These are phyloP conservation scores for Tulasnella sp. DNA, from an alignment of 768 basidiomycete genomes.

Conservation along the genomic window DNA sequence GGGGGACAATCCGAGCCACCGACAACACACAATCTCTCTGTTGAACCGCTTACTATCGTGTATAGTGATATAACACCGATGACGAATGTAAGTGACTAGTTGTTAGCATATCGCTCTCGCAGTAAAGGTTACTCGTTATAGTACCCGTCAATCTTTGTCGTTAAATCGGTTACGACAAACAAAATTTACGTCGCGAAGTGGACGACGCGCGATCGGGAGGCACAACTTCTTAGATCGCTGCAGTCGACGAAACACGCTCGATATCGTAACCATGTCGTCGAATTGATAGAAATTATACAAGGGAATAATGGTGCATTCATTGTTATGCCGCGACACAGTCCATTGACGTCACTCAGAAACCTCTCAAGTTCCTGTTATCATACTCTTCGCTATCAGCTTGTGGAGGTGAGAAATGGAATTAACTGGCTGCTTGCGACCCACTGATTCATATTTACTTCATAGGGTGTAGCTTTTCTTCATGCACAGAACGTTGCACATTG, in stretches of 20 bases:
- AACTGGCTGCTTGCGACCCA: neutral
- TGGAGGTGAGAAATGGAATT: neutral
- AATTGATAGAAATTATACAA: neutral
- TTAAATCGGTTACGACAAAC: neutral
- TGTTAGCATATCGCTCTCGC: neutral
- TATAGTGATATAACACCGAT: neutral
- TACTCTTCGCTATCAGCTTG: neutral
- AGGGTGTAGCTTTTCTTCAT: neutral
- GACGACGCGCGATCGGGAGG: neutral
- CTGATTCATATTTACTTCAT: neutral
- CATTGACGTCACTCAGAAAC: neutral
- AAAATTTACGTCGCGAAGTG: neutral
- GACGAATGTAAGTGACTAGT: neutral
- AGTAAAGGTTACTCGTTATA: neutral
- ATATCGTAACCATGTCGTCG: neutral
- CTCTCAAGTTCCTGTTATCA: neutral
- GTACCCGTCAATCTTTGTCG: neutral
- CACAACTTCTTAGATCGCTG: neutral
- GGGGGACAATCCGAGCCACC: neutral
- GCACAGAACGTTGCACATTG: neutral
- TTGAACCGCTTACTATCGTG: neutral
- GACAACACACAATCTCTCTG: neutral
- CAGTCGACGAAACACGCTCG: neutral
- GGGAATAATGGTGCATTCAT: neutral
- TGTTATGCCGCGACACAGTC: neutral